phyloP scores from a whole-genome alignment of 495 filamentous ascomycete genomes.

The Pyrenula massariospora region DNA sequence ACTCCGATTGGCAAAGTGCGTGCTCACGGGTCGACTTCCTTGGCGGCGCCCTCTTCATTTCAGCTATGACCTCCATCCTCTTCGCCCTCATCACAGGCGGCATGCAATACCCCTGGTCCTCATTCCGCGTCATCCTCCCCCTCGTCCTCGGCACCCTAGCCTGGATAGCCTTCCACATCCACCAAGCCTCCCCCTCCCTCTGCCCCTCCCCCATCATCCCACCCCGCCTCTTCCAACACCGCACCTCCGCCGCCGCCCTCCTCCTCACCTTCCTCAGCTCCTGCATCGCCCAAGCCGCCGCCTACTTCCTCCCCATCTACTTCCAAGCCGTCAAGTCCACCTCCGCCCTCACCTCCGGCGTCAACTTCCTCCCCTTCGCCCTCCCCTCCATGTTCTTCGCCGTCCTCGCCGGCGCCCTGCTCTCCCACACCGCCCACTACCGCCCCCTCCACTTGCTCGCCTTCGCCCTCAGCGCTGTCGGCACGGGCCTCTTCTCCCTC shows the following conservation, averaged over 20 bases:
- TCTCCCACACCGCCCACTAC: constrained; percentile 32
- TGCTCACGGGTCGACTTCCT: constrained; percentile 36
- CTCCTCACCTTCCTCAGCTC: constrained; percentile 13
- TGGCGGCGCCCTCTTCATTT: constrained; percentile 35
- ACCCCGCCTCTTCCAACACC: constrained; percentile 9
- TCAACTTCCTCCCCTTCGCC: constrained; percentile 26
- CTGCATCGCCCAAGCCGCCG: constrained; percentile 15
- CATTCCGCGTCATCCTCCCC: constrained; percentile 31
- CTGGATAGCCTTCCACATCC: constrained; percentile 17
- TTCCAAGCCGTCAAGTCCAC: constrained; percentile 28
- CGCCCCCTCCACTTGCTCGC: constrained; percentile 28
- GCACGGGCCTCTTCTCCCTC: constrained; percentile 29
- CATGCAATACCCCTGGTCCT: constrained; percentile 30
- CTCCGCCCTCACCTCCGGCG: constrained; percentile 20
- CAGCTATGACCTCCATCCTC: constrained; percentile 28
- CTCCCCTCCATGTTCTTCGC: constrained; percentile 19
- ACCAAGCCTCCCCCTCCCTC: constrained; percentile 17
- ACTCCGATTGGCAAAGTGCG: constrained; percentile 15
- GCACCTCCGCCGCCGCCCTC: constrained; percentile 9
- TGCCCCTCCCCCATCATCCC: constrained; percentile 15
- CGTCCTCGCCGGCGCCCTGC: constrained; percentile 14
- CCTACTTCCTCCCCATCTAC: constrained; percentile 37
- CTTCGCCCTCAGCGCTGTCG: constrained; percentile 24
- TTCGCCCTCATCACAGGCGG: constrained; percentile 40
- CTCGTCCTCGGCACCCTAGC: constrained; percentile 31